Conservation (phyloP, 805 yeast genomes). For the Brettanomyces bruxellensis region DNA sequence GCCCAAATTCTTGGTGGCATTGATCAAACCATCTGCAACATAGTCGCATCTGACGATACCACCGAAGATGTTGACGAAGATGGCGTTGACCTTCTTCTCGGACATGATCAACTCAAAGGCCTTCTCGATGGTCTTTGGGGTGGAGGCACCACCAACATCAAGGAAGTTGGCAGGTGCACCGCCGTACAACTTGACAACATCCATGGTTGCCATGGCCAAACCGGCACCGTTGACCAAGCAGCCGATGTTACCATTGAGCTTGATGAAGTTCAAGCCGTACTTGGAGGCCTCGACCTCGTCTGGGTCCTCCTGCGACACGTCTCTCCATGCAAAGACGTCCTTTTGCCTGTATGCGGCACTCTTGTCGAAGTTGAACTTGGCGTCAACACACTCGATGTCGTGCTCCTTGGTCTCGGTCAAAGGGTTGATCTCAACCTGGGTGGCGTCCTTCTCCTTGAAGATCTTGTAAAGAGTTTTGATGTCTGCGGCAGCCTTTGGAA, state of each 20-base stretch:
- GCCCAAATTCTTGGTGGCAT: slow-evolving; percentile 86
- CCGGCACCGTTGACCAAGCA: slow-evolving; percentile 99
- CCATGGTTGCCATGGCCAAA: slow-evolving; percentile 99
- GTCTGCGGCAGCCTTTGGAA: slow-evolving; percentile 80
- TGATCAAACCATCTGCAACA: slow-evolving; percentile 95
- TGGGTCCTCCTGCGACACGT: slow-evolving; percentile 93
- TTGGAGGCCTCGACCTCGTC: slow-evolving; percentile 90
- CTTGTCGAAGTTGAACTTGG: slow-evolving; percentile 97
- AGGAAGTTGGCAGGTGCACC: slow-evolving; percentile 99
- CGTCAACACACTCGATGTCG: slow-evolving; percentile 96
- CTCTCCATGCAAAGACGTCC: slow-evolving; percentile 96
- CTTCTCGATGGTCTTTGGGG: slow-evolving; percentile 94
- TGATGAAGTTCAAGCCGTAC: slow-evolving; percentile 90
- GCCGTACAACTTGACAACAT: slow-evolving; percentile 94
- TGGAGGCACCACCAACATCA: slow-evolving; percentile 99
- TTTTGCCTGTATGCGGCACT: slow-evolving; percentile 91
- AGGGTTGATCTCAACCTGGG: slow-evolving; percentile 98
- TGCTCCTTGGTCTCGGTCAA: slow-evolving; percentile 86
- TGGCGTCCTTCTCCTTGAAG: slow-evolving; percentile 86
- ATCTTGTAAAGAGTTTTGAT: slow-evolving; percentile 82
- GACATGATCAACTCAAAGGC: slow-evolving; percentile 84
- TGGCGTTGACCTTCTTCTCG: slow-evolving; percentile 84
- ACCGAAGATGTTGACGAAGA: slow-evolving; percentile 97
- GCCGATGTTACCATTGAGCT: slow-evolving; percentile 97
- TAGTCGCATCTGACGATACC: slow-evolving; percentile 99